Evolutionary conservation across 1,139 yeast species (phyloP).

Genomic region (Debaryomyces nepalensis): DNA sequence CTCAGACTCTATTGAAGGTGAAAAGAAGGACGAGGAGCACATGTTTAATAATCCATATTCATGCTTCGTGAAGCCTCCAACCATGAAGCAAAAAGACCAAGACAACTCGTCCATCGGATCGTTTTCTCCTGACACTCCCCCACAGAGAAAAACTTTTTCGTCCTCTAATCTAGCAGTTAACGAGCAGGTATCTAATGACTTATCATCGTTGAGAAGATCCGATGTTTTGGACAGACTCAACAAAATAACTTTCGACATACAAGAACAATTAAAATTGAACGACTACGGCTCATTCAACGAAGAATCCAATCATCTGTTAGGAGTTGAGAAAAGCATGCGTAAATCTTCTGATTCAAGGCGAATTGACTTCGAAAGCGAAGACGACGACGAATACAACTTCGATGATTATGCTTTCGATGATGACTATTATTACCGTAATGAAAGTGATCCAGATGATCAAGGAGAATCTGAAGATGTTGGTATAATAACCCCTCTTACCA

Average conservation of each 20-base stretch:
- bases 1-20: not conserved
- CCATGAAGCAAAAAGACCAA: not conserved
- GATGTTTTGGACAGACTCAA: conserved; percentile 45
- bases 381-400: conserved; percentile 18
- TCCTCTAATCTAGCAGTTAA: not conserved
- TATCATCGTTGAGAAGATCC: conserved; percentile 29
- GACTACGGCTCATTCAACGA: conserved; percentile 22
- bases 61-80: conserved; percentile 2
- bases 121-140: conserved; percentile 44
- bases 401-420: conserved; percentile 15
- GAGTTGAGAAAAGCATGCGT: not conserved
- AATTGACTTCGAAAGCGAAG: conserved; percentile 17
- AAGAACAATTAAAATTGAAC: conserved; percentile 34
- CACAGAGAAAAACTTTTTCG: conserved; percentile 12
- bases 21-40: not conserved
- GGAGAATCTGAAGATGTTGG: conserved; percentile 3
- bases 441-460: conserved; percentile 18
- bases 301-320: conserved; percentile 1
- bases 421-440: conserved; percentile 15
- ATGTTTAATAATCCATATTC: conserved; percentile 5
- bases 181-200: not conserved
- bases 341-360: not conserved
- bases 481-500: conserved; percentile 42
- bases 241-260: conserved; percentile 47
- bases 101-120: conserved; percentile 34